Conservation (phyloP, 1,284 basidiomycete species). For the Ceratobasidium papillatum region DNA sequence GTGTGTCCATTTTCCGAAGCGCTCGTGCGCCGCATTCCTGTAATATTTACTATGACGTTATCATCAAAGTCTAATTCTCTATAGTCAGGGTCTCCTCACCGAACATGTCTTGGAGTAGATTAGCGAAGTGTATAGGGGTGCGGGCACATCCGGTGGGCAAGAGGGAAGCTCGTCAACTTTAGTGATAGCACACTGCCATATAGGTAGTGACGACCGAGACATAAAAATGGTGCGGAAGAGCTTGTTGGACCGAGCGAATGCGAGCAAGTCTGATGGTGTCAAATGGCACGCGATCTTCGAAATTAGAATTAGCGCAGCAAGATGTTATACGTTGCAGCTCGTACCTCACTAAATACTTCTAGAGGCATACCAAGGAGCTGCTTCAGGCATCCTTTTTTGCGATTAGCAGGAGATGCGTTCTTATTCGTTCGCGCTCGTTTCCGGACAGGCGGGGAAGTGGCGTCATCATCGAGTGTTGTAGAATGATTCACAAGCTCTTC, state of each 20-base stretch:
- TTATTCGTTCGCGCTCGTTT: neutral
- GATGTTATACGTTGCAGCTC: neutral
- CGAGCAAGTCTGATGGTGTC: neutral
- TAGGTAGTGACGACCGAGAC: neutral
- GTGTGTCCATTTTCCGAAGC: neutral
- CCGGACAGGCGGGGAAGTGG: neutral
- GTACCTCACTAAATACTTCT: neutral
- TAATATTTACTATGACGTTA: neutral
- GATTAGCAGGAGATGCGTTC: neutral
- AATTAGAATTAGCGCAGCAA: neutral
- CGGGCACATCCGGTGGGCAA: neutral
- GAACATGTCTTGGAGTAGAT: constrained; percentile 12
- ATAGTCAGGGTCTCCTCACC: neutral
- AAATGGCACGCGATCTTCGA: neutral
- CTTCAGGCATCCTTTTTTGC: neutral
- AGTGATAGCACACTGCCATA: neutral
- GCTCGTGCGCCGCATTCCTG: constrained; percentile 3
- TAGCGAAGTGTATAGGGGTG: neutral
- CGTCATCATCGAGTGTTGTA: neutral
- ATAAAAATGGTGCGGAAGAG: neutral
- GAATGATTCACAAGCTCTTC: no score
- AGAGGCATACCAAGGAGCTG: neutral
- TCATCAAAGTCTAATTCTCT: neutral
- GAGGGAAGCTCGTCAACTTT: neutral
- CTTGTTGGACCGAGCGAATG: neutral